Conservation (phyloP, 495 filamentous ascomycete species). For the Aspergillus saccharolyticus region DNA sequence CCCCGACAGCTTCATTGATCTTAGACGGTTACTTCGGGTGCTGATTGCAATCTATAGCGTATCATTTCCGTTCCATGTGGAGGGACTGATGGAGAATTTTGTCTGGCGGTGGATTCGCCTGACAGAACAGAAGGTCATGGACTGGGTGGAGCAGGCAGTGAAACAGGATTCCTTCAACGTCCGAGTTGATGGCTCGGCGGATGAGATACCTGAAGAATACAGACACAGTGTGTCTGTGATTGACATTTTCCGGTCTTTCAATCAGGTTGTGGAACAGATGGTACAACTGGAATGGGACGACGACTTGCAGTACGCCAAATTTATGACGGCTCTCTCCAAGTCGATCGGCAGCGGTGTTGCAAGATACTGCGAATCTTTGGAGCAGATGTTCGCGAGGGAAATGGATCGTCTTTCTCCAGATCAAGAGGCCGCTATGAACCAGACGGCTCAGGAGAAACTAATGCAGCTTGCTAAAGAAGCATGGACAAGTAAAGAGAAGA, state of each 20-base stretch:
- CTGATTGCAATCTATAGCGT: constrained; percentile 30
- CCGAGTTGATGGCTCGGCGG: constrained; percentile 51
- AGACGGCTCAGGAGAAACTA: constrained; percentile 85
- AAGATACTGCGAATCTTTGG: constrained; percentile 87
- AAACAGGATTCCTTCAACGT: constrained; percentile 81
- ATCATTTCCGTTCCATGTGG: constrained; percentile 78
- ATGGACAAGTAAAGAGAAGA: constrained; percentile 89
- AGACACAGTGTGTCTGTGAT: constrained; percentile 90
- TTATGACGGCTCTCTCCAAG: constrained; percentile 94
- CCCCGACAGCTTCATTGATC: background rate
- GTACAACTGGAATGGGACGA: constrained; percentile 86
- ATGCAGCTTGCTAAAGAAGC: constrained; percentile 90
- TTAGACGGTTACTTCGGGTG: background rate
- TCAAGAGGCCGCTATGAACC: constrained; percentile 69
- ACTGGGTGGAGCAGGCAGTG: constrained; percentile 84
- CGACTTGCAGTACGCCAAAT: constrained; percentile 87
- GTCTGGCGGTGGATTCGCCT: constrained; percentile 91
- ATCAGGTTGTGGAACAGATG: constrained; percentile 81
- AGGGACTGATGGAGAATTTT: constrained; percentile 79
- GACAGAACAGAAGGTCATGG: constrained; percentile 71
- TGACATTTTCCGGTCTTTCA: constrained; percentile 91
- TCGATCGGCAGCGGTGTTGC: constrained; percentile 77
- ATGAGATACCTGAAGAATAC: constrained; percentile 69
- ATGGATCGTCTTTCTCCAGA: constrained; percentile 88
- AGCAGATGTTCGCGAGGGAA: constrained; percentile 80